Evolutionary conservation across 441 rosid genomes (phyloP), one percentile per base, ranked within the genome.

Genomic region (Pelargonium citronellum): DNA sequence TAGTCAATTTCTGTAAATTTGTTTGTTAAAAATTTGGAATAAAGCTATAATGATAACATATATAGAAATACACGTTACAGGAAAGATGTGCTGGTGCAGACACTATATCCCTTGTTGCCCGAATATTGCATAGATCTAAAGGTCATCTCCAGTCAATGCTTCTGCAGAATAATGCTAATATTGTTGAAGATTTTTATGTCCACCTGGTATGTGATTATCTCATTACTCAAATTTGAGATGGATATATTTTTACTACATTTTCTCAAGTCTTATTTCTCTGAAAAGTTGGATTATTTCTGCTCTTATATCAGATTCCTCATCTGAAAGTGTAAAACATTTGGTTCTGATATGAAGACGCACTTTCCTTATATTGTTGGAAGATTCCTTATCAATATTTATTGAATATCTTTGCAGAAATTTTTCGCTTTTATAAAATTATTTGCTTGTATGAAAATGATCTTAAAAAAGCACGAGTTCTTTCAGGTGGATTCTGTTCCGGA

Each of bases 401-500:
- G 64, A 47, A 71, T 27, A 4, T 11, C 30, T 79, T 30, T n/a
- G 19, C 20, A 63, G 13, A n/a, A 62, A 8, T 64, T 16, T 47
- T 41, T 9, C 64, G 46, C 6, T 10, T 20, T 70, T 51, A 20
- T 63, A 13, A 67, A 13, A 66, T 69, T 60, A 19, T 11, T 16
- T 37, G 13, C 10, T 72, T 69, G 43, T 17, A 24, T 61, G 37
- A 67, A 51, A 61, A 71, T 67, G 13, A 39, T 24, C n/a, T 16
- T 49, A 6, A 68, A 24, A 68, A 30, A 9, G 2, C 4, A 19
- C 9, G 53, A 12, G 51, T 16, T 73, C 81, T 74, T 67, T 63
- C 95, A 95, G 99, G 99, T 95, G 81, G 96, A 85, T 68, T 76
- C 95, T 64, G 97, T 92, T 67, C 94, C 94, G 51, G 94, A 86